Evolutionary conservation across 345 rosid genomes (phyloP), one percentile per base, ranked within the genome.

Genomic region (Salix suchowensis): DNA sequence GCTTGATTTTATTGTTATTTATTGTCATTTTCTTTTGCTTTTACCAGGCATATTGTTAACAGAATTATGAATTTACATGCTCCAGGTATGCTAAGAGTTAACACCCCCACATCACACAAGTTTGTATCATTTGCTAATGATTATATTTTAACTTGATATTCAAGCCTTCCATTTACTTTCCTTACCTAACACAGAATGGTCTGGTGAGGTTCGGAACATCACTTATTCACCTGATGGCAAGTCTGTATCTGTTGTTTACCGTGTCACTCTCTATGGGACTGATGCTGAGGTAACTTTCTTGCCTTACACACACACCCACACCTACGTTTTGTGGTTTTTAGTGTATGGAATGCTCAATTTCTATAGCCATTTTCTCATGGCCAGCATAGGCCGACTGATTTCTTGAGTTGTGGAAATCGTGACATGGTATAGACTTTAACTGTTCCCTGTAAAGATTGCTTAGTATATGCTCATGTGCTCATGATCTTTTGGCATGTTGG

Each of bases 31-130:
- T 40, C 72, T 40, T 32, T 74, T 2, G 70, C 15, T 71, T 72
- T 77, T 70, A 42, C 72, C 82, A 93, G 97, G 97, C 94, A 91
- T 82, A 80, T 88, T 61, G 96, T 90, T 26, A 93, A 93, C 65
- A 82, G 92, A 79, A 90, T 90, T 75, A 88, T 93, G 94, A 93
- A 93, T 80, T 77, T 93, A 61, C 94, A 91, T 81, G 94, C 96
- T 72, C 90, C 93, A 61, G 97, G 88, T 90, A 72, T 68, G 82
- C 21, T 30, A 48, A 15, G 34, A 10, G 42, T 15, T 73, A 21
- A 23, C 34, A 30, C 16, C 24, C 16, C 14, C 39, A 32, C 21
- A 32, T 23, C 34, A 10, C 8, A 71, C 30, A 30, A n/a, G 23
- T 9, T n/a, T 23, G 48, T 61, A 34, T 10, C 15, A 24, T 30